Evolutionary conservation across 305 asterid species (phyloP).

Genomic region (Fraxinus sp.): DNA sequence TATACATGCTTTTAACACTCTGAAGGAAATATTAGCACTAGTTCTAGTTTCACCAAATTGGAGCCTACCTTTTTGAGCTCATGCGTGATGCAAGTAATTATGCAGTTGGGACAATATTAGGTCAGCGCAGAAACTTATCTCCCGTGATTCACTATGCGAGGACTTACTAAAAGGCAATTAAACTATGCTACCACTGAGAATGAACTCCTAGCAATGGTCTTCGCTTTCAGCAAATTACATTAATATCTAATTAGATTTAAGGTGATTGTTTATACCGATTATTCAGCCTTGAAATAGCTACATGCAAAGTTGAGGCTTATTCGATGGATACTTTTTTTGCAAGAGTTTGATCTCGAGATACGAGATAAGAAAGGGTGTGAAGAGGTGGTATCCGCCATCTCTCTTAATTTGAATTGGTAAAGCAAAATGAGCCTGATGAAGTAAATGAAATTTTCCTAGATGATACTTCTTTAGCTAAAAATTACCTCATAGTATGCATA

Average conservation of each 20-base stretch:
- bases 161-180: background rate
- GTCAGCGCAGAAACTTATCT: no score
- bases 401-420: background rate
- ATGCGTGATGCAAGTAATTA: no score
- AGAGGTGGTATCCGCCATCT: background rate
- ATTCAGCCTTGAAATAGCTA: background rate
- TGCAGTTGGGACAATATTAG: no score
- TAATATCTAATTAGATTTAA: background rate
- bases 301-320: background rate
- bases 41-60: no score
- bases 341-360: background rate
- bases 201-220: background rate
- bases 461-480: background rate
- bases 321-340: background rate
- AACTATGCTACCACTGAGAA: background rate
- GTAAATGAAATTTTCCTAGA: background rate
- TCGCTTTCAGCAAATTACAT: background rate
- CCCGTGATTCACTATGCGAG: background rate
- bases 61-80: no score
- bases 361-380: background rate
- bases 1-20: background rate
- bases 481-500: background rate
- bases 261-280: background rate
- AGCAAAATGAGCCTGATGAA: background rate
- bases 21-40: no score